phyloP scores from a whole-genome alignment of 768 basidiomycete species.

The Agrocybe pediades region DNA sequence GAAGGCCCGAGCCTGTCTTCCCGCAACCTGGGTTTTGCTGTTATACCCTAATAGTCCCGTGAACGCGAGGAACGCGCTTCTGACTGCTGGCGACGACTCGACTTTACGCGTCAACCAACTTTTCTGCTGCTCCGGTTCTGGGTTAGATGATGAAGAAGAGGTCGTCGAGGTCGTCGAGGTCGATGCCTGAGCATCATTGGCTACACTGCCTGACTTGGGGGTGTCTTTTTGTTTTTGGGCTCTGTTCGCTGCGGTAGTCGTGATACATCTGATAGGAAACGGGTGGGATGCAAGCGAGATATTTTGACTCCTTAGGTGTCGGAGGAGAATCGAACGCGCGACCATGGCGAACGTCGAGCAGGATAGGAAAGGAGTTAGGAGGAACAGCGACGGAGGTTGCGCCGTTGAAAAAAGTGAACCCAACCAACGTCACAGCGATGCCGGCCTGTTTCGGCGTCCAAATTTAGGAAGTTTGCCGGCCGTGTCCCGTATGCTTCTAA shows the following conservation, averaged over 20 bases:
- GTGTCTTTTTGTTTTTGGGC: background rate
- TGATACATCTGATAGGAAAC: background rate
- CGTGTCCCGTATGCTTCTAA: too few relatives aligned
- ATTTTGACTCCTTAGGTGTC: background rate
- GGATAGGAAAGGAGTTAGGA: background rate
- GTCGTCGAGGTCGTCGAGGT: background rate
- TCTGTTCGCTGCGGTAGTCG: background rate
- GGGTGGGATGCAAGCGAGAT: background rate
- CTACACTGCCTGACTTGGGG: background rate
- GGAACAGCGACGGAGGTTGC: background rate
- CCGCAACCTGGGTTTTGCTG: conserved; percentile 62
- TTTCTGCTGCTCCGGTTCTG: conserved; percentile 4
- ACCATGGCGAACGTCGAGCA: conserved; percentile 6
- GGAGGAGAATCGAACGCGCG: conserved; percentile 12
- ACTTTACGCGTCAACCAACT: conserved; percentile 59
- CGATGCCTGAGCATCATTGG: background rate
- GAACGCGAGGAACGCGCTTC: conserved; percentile 46
- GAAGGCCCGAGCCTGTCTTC: conserved; percentile 54
- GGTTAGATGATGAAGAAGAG: background rate
- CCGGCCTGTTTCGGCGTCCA: too few relatives aligned
- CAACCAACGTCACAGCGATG: too few relatives aligned
- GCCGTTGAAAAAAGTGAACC: background rate
- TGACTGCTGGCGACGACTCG: conserved; percentile 48
- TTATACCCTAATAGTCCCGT: conserved; percentile 60
- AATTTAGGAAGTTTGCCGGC: too few relatives aligned